Evolutionary conservation across 208 protist genomes (phyloP), one percentile per base, ranked within the genome.

Genomic region (Crithidia thermophila): DNA sequence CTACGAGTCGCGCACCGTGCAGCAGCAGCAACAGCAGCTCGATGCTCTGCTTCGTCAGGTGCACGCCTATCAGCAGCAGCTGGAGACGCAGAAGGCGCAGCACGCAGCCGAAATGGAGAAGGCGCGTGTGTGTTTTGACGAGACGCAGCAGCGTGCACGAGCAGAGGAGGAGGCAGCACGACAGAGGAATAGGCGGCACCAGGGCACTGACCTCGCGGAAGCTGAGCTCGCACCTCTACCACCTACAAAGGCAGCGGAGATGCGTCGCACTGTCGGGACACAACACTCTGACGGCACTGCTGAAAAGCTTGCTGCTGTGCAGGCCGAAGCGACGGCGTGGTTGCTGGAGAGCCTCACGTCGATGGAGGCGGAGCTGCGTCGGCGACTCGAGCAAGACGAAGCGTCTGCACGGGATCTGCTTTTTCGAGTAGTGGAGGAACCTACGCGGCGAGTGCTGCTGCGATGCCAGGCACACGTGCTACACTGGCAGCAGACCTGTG

Each of bases 201-300:
- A 11, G 37, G 39, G 61, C 5, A 46, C 39, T 4, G 33, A 14
- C 30, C 5, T 52, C n/a, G 39, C 20, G 8, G 23, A 30, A 7
- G 21, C 3, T 14, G 49, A 50, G 7, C 7, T n/a, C n/a, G n/a
- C n/a, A n/a, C n/a, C n/a, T n/a, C n/a, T n/a, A n/a, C n/a, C n/a
- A n/a, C n/a, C n/a, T n/a, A n/a, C n/a, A n/a, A n/a, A n/a, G 23
- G 30, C 1, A 21, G 37, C 2, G 3, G 47, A 1, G 14, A 21
- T 20, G 28, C 53, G 34, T 6, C 21, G 30, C 11, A 25, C 33
- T 5, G 68, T 66, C 18, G 68, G 60, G 0, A 67, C 60, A 3
- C 68, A 75, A 53, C 53, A 75, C 39, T 62, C 42, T 9, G 68
- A 68, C 43, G 53, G 53, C 1, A 30, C 60, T 5, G 30, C 58